Evolutionary conservation across 306 rosid genomes (phyloP), one percentile per base, ranked within the genome.

Genomic region (Senna tora): DNA sequence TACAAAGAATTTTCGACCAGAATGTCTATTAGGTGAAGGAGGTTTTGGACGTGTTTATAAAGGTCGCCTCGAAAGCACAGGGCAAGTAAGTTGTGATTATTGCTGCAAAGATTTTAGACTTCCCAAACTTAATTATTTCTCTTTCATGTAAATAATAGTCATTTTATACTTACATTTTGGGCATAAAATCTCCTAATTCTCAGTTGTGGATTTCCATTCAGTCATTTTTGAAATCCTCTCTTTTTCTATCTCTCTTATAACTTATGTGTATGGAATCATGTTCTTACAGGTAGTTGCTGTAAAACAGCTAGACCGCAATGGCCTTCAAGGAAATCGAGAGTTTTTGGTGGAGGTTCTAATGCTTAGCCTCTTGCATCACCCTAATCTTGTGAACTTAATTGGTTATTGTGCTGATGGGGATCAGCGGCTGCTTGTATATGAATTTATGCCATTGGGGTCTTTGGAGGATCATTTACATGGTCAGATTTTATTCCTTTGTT

Each of bases 391-490:
- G 79, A 95, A 89, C 82, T 86, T 95, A 71, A 95, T 95, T 20
- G 99, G 99, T 63, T 95, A 95, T 77, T 95, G 99, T 41, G 97
- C 99, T 30, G 99, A 95, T 60, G 99, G 99, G 52, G 99, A 95
- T 64, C 99, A 95, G 64, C 91, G 99, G 55, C 93, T 95, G 49
- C 99, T 95, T 75, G 99, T 95, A 58, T 95, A 95, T 71, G 99
- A 95, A 73, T 91, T 95, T 75, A 91, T 95, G 99, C 99, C 99
- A n/a, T 68, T 95, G 95, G 99, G 99, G 22, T 95, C 99, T 69
- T 80, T 95, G 92, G 99, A 95, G 91, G 99, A 95, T 83, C 99
- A 95, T 83, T 84, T 95, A 75, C 99, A 95, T 21, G 99, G 99
- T 95, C 80, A 77, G 93, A 64, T 78, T 61, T 19, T 76, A 50